These are phyloP conservation scores for Chloranthus sessilifolius DNA, from an alignment of 164 flowering plant species.

Conservation along the genomic window DNA sequence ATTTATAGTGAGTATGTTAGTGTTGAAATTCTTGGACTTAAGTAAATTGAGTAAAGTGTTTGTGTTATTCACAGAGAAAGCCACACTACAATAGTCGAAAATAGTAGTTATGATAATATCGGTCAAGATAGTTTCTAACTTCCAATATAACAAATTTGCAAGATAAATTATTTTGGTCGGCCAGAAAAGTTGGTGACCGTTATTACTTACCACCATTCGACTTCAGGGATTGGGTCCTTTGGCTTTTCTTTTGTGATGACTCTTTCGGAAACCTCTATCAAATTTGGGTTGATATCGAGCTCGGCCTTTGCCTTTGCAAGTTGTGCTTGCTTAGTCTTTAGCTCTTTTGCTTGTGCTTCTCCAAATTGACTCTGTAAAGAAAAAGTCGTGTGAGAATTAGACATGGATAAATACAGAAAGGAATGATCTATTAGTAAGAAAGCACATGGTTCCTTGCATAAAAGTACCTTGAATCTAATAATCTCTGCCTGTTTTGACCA, in stretches of 20 bases:
- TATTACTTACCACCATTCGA: slow-evolving; percentile 92
- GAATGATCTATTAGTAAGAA: not conserved
- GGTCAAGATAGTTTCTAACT: too few relatives aligned
- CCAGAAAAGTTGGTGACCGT: too few relatives aligned
- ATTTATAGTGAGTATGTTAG: too few relatives aligned
- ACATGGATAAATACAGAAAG: not conserved
- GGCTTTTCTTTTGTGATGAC: slow-evolving; percentile 69
- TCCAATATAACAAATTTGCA: too few relatives aligned
- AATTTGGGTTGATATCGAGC: slow-evolving; percentile 90
- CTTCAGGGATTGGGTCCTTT: slow-evolving; percentile 82
- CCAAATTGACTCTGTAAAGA: slow-evolving; percentile 83
- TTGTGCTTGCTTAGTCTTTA: slow-evolving; percentile 85
- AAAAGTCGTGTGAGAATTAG: not conserved
- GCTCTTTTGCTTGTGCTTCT: slow-evolving; percentile 93
- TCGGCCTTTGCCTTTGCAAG: slow-evolving; percentile 87
- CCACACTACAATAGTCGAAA: too few relatives aligned
- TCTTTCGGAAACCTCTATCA: slow-evolving; percentile 93
- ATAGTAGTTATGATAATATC: too few relatives aligned
- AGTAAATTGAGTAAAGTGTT: too few relatives aligned
- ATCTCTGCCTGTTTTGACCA: slow-evolving; percentile 94
- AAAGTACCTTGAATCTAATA: slow-evolving; percentile 67
- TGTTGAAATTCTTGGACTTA: too few relatives aligned
- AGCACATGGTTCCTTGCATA: not conserved
- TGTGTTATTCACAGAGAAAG: too few relatives aligned
- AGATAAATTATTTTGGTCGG: too few relatives aligned